A percentile compares a stretch with the other conserved stretches of the same genome.
Evolutionary conservation across 192 early-diverging fungal species (phyloP).

Genomic region (Gaertneriomyces semiglobifer): DNA sequence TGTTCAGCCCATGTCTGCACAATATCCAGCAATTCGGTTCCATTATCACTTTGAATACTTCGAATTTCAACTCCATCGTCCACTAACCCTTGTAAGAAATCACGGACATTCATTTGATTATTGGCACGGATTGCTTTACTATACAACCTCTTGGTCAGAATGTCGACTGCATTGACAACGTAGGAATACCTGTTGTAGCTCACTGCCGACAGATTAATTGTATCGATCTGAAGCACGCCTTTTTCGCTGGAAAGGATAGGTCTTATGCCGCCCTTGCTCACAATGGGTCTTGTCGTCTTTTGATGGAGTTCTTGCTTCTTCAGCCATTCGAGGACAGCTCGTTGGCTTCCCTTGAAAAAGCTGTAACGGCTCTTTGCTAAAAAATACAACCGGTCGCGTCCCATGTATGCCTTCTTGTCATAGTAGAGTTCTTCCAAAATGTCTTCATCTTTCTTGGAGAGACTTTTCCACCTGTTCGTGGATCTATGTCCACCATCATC

Average conservation of each 20-base stretch:
- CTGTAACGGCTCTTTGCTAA: too few relatives aligned
- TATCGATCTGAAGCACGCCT: constrained; percentile 6
- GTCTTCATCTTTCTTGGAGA: not conserved
- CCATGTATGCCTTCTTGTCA: not conserved
- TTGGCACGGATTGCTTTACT: not conserved
- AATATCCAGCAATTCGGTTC: not conserved
- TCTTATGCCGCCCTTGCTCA: not conserved
- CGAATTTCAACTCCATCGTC: not conserved
- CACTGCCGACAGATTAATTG: not conserved
- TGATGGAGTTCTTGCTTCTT: too few relatives aligned
- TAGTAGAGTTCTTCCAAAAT: not conserved
- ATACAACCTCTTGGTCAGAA: not conserved
- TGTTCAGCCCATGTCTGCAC: not conserved
- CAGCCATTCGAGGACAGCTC: not conserved
- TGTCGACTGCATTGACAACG: constrained; percentile 3
- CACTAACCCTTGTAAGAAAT: not conserved
- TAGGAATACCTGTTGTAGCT: not conserved
- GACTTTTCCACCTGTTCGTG: not conserved
- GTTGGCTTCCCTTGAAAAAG: not conserved
- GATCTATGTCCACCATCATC: not conserved
- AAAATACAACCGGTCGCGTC: not conserved
- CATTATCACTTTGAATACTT: not conserved
- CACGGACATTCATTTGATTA: not conserved
- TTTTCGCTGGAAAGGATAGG: not conserved
- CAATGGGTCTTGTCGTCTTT: not conserved